A percentile compares a stretch with the other conserved stretches of the same genome.
Conservation (phyloP, 768 basidiomycete genomes). For the Agaricus blazei region DNA sequence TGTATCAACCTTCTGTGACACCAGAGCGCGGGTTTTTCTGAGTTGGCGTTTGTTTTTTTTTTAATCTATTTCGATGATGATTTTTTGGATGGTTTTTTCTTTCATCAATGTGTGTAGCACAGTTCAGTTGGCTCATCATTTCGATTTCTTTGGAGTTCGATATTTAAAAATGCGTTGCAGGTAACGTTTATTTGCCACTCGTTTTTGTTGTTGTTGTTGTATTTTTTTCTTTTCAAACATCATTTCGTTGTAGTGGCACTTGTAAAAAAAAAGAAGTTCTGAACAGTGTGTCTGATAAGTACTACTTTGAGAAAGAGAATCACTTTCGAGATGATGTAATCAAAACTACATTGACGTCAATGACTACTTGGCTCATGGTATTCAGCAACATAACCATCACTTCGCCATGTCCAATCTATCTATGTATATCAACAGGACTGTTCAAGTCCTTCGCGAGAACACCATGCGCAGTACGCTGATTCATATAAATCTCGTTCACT, state of each 20-base stretch:
- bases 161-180: too few species aligned
- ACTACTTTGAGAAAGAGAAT: too few species aligned
- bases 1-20: not conserved
- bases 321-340: constrained; percentile 2
- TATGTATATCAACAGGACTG: constrained; percentile 33
- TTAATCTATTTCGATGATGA: not conserved
- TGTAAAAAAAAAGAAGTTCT: too few species aligned
- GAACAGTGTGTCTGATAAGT: too few species aligned
- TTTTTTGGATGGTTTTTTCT: not conserved
- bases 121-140: not conserved
- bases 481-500: not conserved
- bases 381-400: constrained; percentile 1
- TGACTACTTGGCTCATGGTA: not conserved
- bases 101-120: not conserved
- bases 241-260: too few species aligned
- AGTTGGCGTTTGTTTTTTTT: not conserved
- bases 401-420: constrained; percentile 31
- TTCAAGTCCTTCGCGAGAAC: constrained; percentile 28
- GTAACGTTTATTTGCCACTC: too few species aligned
- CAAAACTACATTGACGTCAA: constrained; percentile 15
- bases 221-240: too few species aligned
- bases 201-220: too few species aligned
- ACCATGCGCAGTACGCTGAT: constrained; percentile 27
- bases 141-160: too few species aligned
- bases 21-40: not conserved